phyloP scores from a whole-genome alignment of 2,329 filamentous ascomycete genomes.

The Aspergillus floridensis region DNA sequence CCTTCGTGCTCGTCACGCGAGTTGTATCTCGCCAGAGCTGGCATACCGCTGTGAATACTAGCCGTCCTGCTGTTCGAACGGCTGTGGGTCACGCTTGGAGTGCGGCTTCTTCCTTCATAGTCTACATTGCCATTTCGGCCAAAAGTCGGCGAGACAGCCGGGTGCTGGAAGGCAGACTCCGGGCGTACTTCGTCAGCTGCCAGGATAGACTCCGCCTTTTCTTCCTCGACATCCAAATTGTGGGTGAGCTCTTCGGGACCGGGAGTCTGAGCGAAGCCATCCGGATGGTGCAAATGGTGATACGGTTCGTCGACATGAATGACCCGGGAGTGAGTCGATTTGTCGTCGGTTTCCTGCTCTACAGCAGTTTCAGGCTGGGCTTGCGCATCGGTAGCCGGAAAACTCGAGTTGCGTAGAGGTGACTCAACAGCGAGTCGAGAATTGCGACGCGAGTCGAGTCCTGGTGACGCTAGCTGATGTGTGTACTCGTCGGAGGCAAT shows the following conservation, averaged over 20 bases:
- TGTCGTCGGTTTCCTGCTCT: slow-evolving; percentile 3
- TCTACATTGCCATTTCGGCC: slow-evolving; percentile 62
- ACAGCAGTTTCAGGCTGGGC: slow-evolving; percentile 11
- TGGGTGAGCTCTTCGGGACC: slow-evolving; percentile 51
- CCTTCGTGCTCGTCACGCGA: slow-evolving; percentile 54
- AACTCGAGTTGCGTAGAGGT: slow-evolving; percentile 51
- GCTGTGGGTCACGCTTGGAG: slow-evolving; percentile 58
- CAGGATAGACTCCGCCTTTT: slow-evolving; percentile 74
- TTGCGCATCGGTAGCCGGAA: slow-evolving; percentile 49
- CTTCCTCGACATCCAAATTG: slow-evolving; percentile 48
- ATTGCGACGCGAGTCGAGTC: slow-evolving; percentile 42
- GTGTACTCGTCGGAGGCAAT: slow-evolving; percentile 81
- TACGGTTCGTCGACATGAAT: slow-evolving; percentile 75
- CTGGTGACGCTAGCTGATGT: slow-evolving; percentile 69
- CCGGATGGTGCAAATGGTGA: slow-evolving; percentile 41
- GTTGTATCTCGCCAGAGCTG: slow-evolving; percentile 53
- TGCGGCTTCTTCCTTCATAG: slow-evolving; percentile 50
- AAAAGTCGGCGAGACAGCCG: slow-evolving; percentile 74
- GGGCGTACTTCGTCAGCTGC: slow-evolving; percentile 82
- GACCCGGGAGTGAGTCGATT: slow-evolving; percentile 38
- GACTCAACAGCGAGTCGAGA: slow-evolving; percentile 51
- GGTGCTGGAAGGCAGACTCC: slow-evolving; percentile 66
- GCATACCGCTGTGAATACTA: slow-evolving; percentile 59
- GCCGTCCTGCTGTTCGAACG: slow-evolving; percentile 63
- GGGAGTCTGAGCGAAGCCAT: slow-evolving; percentile 51